These are phyloP conservation scores for Graphium sp. DNA, from an alignment of 2,329 filamentous ascomycete species.

Conservation along the genomic window DNA sequence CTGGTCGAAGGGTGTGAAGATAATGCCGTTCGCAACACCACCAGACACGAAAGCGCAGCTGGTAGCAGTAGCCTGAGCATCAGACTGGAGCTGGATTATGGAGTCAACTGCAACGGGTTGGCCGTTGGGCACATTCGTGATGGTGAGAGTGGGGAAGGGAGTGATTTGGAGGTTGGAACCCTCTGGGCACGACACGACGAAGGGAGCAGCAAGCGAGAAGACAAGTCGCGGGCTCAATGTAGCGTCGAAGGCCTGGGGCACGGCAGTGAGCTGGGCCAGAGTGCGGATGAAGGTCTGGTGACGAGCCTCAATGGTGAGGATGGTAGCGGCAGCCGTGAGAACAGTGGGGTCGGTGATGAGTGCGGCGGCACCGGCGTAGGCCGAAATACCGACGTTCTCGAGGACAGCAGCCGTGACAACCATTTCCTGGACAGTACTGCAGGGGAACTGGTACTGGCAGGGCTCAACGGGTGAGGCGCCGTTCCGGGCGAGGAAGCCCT, in stretches of 20 bases:
- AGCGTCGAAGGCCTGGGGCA: conserved; percentile 55
- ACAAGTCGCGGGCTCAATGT: conserved; percentile 51
- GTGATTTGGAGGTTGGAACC: conserved; percentile 45
- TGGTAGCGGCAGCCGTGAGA: conserved; percentile 49
- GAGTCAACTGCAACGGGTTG: conserved; percentile 16
- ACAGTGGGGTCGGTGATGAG: conserved; percentile 41
- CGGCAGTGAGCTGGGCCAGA: conserved; percentile 36
- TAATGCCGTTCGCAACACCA: conserved; percentile 36
- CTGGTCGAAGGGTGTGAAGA: conserved; percentile 37
- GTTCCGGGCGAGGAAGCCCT: conserved; percentile 40
- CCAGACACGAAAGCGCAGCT: conserved; percentile 55
- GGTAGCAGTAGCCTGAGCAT: conserved; percentile 30
- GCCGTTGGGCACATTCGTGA: conserved; percentile 25
- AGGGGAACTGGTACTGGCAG: conserved; percentile 57
- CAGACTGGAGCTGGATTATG: conserved; percentile 28
- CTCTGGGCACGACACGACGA: conserved; percentile 54
- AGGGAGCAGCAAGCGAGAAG: conserved; percentile 57
- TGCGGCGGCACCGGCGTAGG: conserved; percentile 55
- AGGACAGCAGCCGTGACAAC: conserved; percentile 52
- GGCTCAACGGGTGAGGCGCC: conserved; percentile 49
- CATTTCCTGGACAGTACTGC: conserved; percentile 50
- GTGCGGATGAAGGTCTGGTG: conserved; percentile 59
- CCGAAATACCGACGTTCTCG: conserved; percentile 59
- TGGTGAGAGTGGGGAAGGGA: conserved; percentile 41
- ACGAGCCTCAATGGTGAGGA: conserved; percentile 56